Base-by-base conservation (phyloP, 208 protist species). In the Acanthamoeba healyi region DNA sequence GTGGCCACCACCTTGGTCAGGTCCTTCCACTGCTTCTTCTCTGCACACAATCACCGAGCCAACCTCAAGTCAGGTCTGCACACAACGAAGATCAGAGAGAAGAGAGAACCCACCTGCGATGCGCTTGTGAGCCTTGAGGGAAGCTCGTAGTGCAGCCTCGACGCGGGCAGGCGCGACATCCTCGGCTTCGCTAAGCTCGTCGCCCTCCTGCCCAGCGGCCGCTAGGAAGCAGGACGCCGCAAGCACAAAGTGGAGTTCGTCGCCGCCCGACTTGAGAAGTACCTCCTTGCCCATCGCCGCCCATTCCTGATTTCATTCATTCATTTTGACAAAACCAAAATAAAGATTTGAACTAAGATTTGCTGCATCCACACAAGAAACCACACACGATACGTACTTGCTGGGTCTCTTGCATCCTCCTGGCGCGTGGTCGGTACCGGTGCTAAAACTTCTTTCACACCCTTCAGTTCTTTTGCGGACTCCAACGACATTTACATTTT, bases 211-310 rank as follows among this genome's bases (percentile, higher is more conserved):
- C 36, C 42, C 34, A 15, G 19, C 24, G 63, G 63, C 63, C 12
- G 67, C 67, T 15, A 77, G 34, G 67, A 77, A 77, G 67, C 67
- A 77, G 36, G 67, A 36, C 24, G 67, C 67, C 19, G 67, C 67
- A 77, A 77, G 67, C 67, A 77, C 67, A 77, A 46, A 77, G 67
- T 77, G 67, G 67, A 44, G 36, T 29, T 77, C 67, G 38, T 38
- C 10, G 9, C 67, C 67, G 26, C 67, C 67, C 9, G 42, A 7
- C 34, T 38, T 36, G 63, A 72, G 67, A 38, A 54, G 49, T 54
- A 34, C 67, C 29, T 77, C 34, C 36, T 34, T 6, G 0, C 67
- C 67, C 26, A 77, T 36, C 15, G 14, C 24, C 32, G 67, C 67
- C 67, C 67, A 77, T n/a, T 77, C 61, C 61, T 70, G 14, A 7